Base-by-base conservation (phyloP, 2,329 filamentous ascomycete genomes). In the Diaporthe citriasiana region DNA sequence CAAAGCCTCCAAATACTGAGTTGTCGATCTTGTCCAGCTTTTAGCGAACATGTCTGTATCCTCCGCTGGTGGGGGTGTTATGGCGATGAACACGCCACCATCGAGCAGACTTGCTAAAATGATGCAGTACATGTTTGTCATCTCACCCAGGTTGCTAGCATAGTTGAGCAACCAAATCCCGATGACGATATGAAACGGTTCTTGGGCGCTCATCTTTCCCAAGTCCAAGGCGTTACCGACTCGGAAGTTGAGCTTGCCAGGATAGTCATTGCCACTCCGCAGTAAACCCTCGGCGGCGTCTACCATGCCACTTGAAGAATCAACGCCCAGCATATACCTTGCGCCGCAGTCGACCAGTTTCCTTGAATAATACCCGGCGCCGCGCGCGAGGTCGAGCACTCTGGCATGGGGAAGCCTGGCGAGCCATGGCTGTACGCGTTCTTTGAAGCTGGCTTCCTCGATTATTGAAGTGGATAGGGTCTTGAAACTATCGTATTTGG, bases 141-240 rank as follows among this genome's bases (percentile, higher is more conserved):
- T 76, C 17, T 78, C 79, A 30, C 76, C 74, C 10, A 75, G 71
- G 65, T 75, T 78, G 27, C 76, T 38, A 0, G 82, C 81, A 68
- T 84, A 84, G 77, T 84, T 84, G 33, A 84, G 79, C 40, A 84
- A 74, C 81, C 82, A 84, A 10, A 78, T 79, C 6, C 77, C 83
- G 25, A 82, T 78, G 45, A 83, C 82, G 25, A 84, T 33, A 75
- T 84, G 81, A 76, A 83, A 84, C 1, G 77, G 77, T 6, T 76
- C 79, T 7, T 77, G 77, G 3, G 73, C 71, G 10, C 78, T 78
- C 2, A 71, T 38, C 10, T 50, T 55, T 25, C 75, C 74, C 3
- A 81, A 80, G 35, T 78, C 76, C 5, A 78, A 74, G 71, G 80
- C 82, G 70, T 84, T 79, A 25, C 77, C 80, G 47, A 74, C 63